phyloP scores from a whole-genome alignment of 768 basidiomycete species.

The Mycena polygramma region DNA sequence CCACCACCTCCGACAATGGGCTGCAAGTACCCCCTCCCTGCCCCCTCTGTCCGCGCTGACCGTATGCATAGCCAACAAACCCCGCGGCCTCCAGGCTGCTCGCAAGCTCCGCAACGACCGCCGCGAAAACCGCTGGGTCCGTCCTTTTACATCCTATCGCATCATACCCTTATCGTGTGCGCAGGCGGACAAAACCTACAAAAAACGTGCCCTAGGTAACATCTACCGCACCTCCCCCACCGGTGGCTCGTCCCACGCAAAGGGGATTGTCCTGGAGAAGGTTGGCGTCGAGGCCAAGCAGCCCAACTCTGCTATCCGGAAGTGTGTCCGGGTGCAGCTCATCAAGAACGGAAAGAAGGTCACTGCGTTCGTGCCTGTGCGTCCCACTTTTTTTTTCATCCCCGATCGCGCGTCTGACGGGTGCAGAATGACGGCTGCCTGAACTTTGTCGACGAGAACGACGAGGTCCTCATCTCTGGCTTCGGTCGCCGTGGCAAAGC shows the following conservation, averaged over 20 bases:
- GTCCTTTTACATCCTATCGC: slow-evolving; percentile 42
- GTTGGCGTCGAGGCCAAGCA: slow-evolving; percentile 99
- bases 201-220: slow-evolving; percentile 99
- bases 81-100: slow-evolving; percentile 98
- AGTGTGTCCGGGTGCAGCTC: slow-evolving; percentile 99
- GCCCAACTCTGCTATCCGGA: slow-evolving; percentile 99
- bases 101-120: slow-evolving; percentile 97
- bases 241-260: slow-evolving; percentile 99
- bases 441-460: slow-evolving; percentile 99
- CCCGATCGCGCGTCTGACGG: slow-evolving; percentile 12
- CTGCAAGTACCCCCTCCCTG: slow-evolving; percentile 68
- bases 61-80: slow-evolving; percentile 87
- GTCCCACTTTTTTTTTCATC: slow-evolving; percentile 48
- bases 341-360: slow-evolving; percentile 99
- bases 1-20: slow-evolving; percentile 70
- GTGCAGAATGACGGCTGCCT: slow-evolving; percentile 93
- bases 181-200: slow-evolving; percentile 98
- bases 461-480: slow-evolving; percentile 99
- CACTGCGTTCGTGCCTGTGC: slow-evolving; percentile 98
- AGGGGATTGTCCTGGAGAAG: slow-evolving; percentile 99
- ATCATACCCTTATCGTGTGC: slow-evolving; percentile 26
- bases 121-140: slow-evolving; percentile 96
- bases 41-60: slow-evolving; percentile 31
- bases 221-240: slow-evolving; percentile 99
- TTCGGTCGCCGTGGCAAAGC: slow-evolving; percentile 99